Evolutionary conservation across 805 yeast species (phyloP), one percentile per base, ranked within the genome.

Genomic region (Suhomyces pyralidae): DNA sequence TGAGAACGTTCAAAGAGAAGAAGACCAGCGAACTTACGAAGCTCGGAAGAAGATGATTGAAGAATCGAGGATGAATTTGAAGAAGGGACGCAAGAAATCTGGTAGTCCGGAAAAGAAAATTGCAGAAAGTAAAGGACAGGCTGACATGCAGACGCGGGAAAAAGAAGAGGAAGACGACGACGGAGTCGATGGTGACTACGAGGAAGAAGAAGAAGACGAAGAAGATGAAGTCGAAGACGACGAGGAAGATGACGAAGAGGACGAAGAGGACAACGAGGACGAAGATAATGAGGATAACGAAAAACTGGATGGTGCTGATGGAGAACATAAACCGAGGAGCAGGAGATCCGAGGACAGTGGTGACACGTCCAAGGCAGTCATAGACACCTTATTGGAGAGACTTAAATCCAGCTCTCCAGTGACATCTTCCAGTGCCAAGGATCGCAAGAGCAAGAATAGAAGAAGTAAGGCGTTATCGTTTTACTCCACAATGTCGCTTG

Each of bases 1-100:
- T 28, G 97, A 92, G 59, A 94, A 96, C 61, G 65, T 86, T 42
- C 84, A 81, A 59, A 76, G 81, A 32, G 99, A 94, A 71, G 96
- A 90, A 63, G 96, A 92, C 60, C 84, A 84, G 57, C 77, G 70
- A 38, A 69, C 68, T 0, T 69, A 72, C 46, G 77, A 74, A 48
- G 64, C 67, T 3, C 63, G 76, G 51, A 73, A 73, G 56, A 66
- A 61, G 50, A 53, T 63, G 49, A 60, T 72, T 22, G 76, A 74
- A 55, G 66, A 63, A 26, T 59, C 65, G 43, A 32, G 30, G 17
- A 5, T n/a, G 30, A 48, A 45, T 26, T 53, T 46, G 9, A 50
- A 40, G 19, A 38, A 49, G 26, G 52, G 45, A 38, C 42, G 40
- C 19, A 48, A 48, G 24, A 34, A 32, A 22, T 22, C 32, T 5